These are phyloP conservation scores for Cyclaneusma minus DNA, from an alignment of 2,329 filamentous ascomycete genomes.

Conservation along the genomic window DNA sequence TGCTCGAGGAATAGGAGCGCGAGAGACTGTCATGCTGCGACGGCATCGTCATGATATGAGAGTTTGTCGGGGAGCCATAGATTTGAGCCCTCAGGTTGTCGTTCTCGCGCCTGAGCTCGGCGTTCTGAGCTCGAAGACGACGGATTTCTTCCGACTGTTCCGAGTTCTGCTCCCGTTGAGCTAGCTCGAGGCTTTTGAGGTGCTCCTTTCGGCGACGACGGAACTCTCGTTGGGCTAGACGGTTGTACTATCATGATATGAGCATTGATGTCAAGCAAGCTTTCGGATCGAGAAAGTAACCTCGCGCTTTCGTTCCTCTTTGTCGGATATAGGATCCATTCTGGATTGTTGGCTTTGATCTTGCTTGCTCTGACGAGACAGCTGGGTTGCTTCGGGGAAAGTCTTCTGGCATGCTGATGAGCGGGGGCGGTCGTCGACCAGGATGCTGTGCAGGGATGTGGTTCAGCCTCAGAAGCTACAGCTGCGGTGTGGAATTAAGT, in stretches of 20 bases:
- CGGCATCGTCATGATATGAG: slow-evolving; percentile 12
- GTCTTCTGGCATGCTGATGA: no score
- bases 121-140: slow-evolving; percentile 23
- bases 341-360: no score
- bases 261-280: slow-evolving; percentile 1
- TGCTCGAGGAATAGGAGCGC: slow-evolving; percentile 5
- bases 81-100: slow-evolving; percentile 20
- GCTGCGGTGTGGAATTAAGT: no score
- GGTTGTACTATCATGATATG: slow-evolving; percentile 18
- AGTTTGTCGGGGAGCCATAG: slow-evolving; percentile 19
- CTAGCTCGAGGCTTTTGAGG: slow-evolving; percentile 25
- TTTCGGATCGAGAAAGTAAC: slow-evolving; percentile 7
- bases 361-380: no score
- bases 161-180: slow-evolving; percentile 22
- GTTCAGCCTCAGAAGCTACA: no score
- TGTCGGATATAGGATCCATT: no score
- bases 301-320: slow-evolving; percentile 21
- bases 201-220: slow-evolving; percentile 28
- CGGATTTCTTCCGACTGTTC: slow-evolving; percentile 25
- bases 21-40: slow-evolving; percentile 10
- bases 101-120: slow-evolving; percentile 24
- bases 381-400: no score
- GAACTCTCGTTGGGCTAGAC: slow-evolving; percentile 27
- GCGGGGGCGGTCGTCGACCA: no score
- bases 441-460: no score